These are phyloP conservation scores for Coemansia sp. DNA, from an alignment of 192 early-diverging fungal species.

Conservation along the genomic window DNA sequence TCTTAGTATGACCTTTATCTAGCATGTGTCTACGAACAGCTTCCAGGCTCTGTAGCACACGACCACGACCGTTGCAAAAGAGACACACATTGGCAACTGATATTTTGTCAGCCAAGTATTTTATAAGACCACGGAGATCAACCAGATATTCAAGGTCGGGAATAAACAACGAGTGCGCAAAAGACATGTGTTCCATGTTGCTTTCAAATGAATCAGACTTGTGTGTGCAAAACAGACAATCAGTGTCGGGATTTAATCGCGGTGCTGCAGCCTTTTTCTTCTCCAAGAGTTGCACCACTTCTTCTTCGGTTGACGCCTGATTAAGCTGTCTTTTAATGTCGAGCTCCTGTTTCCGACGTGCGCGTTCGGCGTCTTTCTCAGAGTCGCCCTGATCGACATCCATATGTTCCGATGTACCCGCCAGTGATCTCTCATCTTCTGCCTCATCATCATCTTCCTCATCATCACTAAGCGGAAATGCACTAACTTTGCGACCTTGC, in stretches of 20 bases:
- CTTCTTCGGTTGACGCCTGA: slow-evolving; percentile 57
- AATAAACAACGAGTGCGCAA: slow-evolving; percentile 89
- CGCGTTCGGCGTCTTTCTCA: slow-evolving; percentile 24
- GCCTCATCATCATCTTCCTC: slow-evolving; percentile 30
- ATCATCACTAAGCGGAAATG: slow-evolving; percentile 48
- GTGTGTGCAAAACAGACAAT: slow-evolving; percentile 93
- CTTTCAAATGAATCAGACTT: slow-evolving; percentile 61
- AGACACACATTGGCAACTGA: slow-evolving; percentile 93
- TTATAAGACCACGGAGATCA: slow-evolving; percentile 83
- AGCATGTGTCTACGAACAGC: slow-evolving; percentile 95
- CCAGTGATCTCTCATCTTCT: slow-evolving; percentile 1
- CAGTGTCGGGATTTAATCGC: slow-evolving; percentile 63
- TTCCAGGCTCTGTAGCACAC: slow-evolving; percentile 77
- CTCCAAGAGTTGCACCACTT: slow-evolving; percentile 74
- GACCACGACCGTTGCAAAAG: slow-evolving; percentile 90
- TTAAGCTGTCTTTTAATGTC: slow-evolving; percentile 47
- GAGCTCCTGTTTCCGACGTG: slow-evolving; percentile 37
- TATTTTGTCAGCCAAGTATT: slow-evolving; percentile 93
- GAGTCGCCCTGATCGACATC: slow-evolving; percentile 11
- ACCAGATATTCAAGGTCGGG: slow-evolving; percentile 94
- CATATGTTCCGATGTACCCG: background rate
- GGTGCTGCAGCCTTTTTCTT: slow-evolving; percentile 73
- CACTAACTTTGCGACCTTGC: slow-evolving; percentile 32
- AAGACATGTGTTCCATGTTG: slow-evolving; percentile 92
- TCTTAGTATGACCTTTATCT: slow-evolving; percentile 94